phyloP scores from a whole-genome alignment of 2,329 filamentous ascomycete genomes.

The Clarireedia monteithiana region DNA sequence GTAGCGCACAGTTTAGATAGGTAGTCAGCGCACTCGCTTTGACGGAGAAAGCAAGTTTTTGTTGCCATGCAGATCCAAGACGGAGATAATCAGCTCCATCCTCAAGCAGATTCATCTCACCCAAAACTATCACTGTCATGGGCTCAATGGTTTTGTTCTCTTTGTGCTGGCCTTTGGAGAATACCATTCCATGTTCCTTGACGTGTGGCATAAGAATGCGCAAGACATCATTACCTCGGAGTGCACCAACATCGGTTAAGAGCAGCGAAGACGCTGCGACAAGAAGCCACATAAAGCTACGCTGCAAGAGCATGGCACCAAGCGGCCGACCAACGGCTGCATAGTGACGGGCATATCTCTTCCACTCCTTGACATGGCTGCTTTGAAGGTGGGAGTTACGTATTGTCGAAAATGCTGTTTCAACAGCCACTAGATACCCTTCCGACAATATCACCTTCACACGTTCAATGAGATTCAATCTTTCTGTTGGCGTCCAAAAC shows the following conservation, averaged over 20 bases:
- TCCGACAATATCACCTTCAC: slow-evolving; percentile 73
- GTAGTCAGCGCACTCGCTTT: slow-evolving; percentile 76
- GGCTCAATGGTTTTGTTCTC: slow-evolving; percentile 51
- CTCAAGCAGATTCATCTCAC: slow-evolving; percentile 81
- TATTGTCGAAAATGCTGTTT: slow-evolving; percentile 84
- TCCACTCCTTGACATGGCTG: slow-evolving; percentile 73
- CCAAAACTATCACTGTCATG: slow-evolving; percentile 64
- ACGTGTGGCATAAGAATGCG: slow-evolving; percentile 60
- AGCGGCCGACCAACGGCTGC: slow-evolving; percentile 70
- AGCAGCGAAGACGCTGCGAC: slow-evolving; percentile 71
- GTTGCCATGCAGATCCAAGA: slow-evolving; percentile 78
- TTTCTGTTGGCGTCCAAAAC: slow-evolving; percentile 73
- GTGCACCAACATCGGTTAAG: slow-evolving; percentile 51
- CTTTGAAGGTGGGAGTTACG: slow-evolving; percentile 67
- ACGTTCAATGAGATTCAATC: slow-evolving; percentile 63
- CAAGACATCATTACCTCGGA: slow-evolving; percentile 58
- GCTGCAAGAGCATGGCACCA: slow-evolving; percentile 84
- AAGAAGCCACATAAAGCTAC: slow-evolving; percentile 79
- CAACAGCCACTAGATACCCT: slow-evolving; percentile 74
- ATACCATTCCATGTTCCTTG: slow-evolving; percentile 33
- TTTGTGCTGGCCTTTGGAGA: slow-evolving; percentile 36
- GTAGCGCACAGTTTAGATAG: slow-evolving; percentile 75
- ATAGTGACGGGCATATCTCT: slow-evolving; percentile 76
- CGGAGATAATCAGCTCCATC: slow-evolving; percentile 85
- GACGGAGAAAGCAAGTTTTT: slow-evolving; percentile 75